Conservation (phyloP, 768 basidiomycete genomes). For the Tulasnella sp. region DNA sequence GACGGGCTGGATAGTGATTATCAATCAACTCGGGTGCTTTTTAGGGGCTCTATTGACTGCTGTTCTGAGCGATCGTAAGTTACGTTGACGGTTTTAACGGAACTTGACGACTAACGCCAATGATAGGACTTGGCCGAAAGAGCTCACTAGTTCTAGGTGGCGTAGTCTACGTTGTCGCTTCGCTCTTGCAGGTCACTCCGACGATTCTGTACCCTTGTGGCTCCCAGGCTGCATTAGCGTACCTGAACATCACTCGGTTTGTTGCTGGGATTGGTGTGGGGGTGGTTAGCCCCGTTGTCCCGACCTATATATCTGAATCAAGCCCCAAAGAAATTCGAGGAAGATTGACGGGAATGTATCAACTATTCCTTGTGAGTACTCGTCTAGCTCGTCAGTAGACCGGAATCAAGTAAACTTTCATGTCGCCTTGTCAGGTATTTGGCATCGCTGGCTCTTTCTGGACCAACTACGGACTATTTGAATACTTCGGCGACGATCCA, state of each 20-base stretch:
- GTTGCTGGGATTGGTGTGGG: constrained; percentile 18
- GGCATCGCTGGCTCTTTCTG: constrained; percentile 9
- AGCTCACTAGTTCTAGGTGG: constrained; percentile 35
- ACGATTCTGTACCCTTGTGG: not conserved
- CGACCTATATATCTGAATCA: constrained; percentile 42
- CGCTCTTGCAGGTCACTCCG: constrained; percentile 34
- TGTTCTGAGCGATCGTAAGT: not conserved
- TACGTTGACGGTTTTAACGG: constrained; percentile 33
- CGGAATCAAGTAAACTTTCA: not conserved
- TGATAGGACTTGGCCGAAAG: constrained; percentile 37
- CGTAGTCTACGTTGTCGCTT: constrained; percentile 37
- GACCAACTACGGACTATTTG: not conserved
- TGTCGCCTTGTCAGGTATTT: not conserved
- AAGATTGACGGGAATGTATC: constrained; percentile 30
- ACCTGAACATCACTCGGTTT: constrained; percentile 25
- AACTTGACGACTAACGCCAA: constrained; percentile 26
- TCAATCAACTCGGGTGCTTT: constrained; percentile 37
- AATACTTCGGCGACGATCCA: not conserved
- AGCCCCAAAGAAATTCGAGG: constrained; percentile 38
- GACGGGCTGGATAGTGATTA: constrained; percentile 41
- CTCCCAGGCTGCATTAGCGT: constrained; percentile 18
- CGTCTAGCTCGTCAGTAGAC: not conserved
- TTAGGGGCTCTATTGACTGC: not conserved
- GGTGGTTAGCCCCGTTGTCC: constrained; percentile 26
- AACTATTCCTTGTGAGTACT: constrained; percentile 14